Conservation (phyloP, 306 rosid genomes). For the Rosa rugosa region DNA sequence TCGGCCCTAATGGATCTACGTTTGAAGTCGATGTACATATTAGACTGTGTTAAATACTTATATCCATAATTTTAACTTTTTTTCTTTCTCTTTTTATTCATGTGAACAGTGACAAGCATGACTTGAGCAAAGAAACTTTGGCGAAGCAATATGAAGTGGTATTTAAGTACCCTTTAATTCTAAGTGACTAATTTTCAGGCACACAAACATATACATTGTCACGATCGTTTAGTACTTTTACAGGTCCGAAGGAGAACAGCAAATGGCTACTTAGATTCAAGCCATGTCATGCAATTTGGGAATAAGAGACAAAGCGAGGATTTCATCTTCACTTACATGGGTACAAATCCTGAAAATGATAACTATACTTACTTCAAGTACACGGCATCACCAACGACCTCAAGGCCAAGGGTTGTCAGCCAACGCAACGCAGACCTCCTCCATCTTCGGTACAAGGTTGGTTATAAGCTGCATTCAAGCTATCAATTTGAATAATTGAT, state of each 20-base stretch:
- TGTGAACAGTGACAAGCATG: slow-evolving; percentile 45
- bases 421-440: slow-evolving; percentile 52
- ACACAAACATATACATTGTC: too few relatives aligned
- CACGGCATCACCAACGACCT: not conserved
- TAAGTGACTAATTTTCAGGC: not conserved
- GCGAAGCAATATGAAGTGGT: slow-evolving; percentile 46
- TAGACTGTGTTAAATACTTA: not conserved
- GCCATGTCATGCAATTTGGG: slow-evolving; percentile 62
- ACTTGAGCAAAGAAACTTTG: slow-evolving; percentile 44
- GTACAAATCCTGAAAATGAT: slow-evolving; percentile 23
- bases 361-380: not conserved
- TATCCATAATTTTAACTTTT: not conserved
- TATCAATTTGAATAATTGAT: not conserved
- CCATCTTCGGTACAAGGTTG: slow-evolving; percentile 46
- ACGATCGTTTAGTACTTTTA: not conserved
- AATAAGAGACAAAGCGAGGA: slow-evolving; percentile 20
- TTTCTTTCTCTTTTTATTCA: not conserved
- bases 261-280: not conserved
- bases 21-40: too few relatives aligned
- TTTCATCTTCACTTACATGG: slow-evolving; percentile 38
- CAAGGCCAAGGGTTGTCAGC: slow-evolving; percentile 22
- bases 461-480: not conserved
- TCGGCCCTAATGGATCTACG: too few relatives aligned
- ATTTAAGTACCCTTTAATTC: not conserved
- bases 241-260: slow-evolving; percentile 50